Base-by-base conservation (phyloP, 768 basidiomycete genomes). In the Xerocomellus chrysenteron region DNA sequence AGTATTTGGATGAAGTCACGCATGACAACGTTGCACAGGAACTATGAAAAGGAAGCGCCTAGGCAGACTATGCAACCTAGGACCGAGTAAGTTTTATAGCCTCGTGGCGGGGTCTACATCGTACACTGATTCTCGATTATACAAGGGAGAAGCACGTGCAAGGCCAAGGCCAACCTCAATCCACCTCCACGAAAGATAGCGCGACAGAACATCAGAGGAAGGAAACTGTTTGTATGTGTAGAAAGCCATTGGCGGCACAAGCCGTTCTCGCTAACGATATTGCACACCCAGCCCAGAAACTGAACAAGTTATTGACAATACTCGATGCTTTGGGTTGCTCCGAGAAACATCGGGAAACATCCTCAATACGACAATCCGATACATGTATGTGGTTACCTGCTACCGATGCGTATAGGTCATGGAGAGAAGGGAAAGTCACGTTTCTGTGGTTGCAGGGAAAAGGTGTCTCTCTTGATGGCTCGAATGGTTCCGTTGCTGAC, bases 401-500 rank as follows among this genome's bases (percentile, higher is more conserved):
- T 11, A 37, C 33, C 3, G 37, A 51, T 12, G 32, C 14, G 0
- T 64, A 60, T 19, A 49, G 5, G n/a, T 52, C 39, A 13, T 63
- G 59, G 63, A 58, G 14, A 17, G 44, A 37, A 6, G 50, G 54
- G 2, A n/a, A 32, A 8, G 37, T 11, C 7, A 26, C 43, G 9
- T 47, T 66, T 16, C 9, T 66, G 36, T 67, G 59, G 58, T 6
- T 66, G 6, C 37, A 50, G 6, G 65, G 63, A 2, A 66, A 65
- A 50, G 63, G 62, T 65, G 28, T 16, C 14, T 3, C n/a, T 19
- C n/a, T 5, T 6, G 2, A 33, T n/a, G 3, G 14, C 4, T 9
- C 0, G 30, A 55, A 10, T n/a, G 0, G 4, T 26, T 42, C 5
- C 3, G 37, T 40, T 26, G 17, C 40, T 52, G 24, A 55, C 14